Base-by-base conservation (phyloP, 306 rosid species). In the Abrus pulchellus region DNA sequence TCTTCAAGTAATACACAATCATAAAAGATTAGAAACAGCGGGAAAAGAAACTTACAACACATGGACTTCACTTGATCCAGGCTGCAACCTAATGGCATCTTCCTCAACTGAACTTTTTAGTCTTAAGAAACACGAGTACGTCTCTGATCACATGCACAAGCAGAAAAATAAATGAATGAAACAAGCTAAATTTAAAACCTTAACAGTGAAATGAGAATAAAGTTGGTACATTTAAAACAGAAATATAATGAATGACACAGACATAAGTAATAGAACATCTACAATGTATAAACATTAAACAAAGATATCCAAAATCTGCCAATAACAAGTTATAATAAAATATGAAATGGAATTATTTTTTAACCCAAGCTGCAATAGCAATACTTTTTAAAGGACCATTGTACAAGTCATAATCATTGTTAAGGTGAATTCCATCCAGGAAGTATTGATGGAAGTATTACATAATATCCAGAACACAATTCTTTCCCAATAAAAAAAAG, bases 11-110 rank as follows among this genome's bases (percentile, higher is more conserved):
- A 65, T 44, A 20, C 20, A 73, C 20, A 73, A 40, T 20, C 64
- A 85, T 38, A 28, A 60, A 72, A 10, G 43, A 72, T 7, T 38
- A n/a, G 48, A 56, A 80, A 68, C 47, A 56, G 48, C n/a, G 32
- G 38, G 56, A 72, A 50, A 47, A 62, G 38, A 8, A 72, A 82
- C 98, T 62, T 90, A 96, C 99, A 96, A 96, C 79, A 96, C 66
- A 75, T 93, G 98, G 76, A 91, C 88, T 89, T 96, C 98, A 75
- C 92, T 83, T 13, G 98, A 93, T 86, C 98, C 99, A 80, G 99
- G 93, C 86, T 89, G 97, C 97, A 92, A 79, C 80, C 81, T 92
- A 83, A 96, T 73, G 33, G 91, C 88, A 79, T 96, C 99, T 61
- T 93, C 98, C 82, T 96, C 99, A 71, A 86, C 73, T 68, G 80